Conservation (phyloP, 495 filamentous ascomycete genomes). For the Tricharina praecox region DNA sequence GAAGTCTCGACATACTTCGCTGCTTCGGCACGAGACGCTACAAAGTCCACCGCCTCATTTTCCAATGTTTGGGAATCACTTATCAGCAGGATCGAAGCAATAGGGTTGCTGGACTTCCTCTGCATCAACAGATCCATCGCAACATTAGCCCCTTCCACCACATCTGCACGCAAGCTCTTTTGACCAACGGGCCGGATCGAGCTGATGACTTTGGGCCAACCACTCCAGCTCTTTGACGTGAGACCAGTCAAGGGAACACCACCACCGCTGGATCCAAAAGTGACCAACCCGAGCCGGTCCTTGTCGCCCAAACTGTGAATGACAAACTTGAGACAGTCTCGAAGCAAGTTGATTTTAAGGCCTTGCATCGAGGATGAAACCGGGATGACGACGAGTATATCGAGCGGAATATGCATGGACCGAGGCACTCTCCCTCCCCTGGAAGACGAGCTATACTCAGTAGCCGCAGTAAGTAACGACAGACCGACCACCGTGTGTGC, state of each 20-base stretch:
- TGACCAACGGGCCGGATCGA: conserved; percentile 88
- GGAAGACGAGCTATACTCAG: conserved; percentile 57
- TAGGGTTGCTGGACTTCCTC: conserved; percentile 85
- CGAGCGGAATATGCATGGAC: conserved; percentile 76
- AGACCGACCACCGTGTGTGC: conserved; percentile 68
- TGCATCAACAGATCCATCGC: conserved; percentile 99
- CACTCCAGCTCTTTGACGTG: conserved; percentile 84
- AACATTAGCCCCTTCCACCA: conserved; percentile 94
- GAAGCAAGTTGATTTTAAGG: conserved; percentile 85
- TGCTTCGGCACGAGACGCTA: conserved; percentile 91
- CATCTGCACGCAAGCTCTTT: conserved; percentile 90
- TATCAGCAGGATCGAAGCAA: conserved; percentile 91
- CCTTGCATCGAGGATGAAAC: conserved; percentile 99
- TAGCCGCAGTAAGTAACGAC: conserved; percentile 54
- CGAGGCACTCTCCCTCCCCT: conserved; percentile 36
- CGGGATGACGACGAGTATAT: conserved; percentile 92
- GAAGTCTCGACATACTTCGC: conserved; percentile 57
- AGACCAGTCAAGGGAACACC: conserved; percentile 94
- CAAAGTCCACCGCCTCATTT: conserved; percentile 91
- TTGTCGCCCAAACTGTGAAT: conserved; percentile 81
- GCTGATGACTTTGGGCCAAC: conserved; percentile 73
- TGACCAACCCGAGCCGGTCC: conserved; percentile 93
- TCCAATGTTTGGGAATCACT: conserved; percentile 98
- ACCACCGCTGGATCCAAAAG: conserved; percentile 87
- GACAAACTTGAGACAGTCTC: conserved; percentile 87